These are phyloP conservation scores for Fagopyrum esculentum DNA, from an alignment of 148 eudicot species.

Conservation along the genomic window DNA sequence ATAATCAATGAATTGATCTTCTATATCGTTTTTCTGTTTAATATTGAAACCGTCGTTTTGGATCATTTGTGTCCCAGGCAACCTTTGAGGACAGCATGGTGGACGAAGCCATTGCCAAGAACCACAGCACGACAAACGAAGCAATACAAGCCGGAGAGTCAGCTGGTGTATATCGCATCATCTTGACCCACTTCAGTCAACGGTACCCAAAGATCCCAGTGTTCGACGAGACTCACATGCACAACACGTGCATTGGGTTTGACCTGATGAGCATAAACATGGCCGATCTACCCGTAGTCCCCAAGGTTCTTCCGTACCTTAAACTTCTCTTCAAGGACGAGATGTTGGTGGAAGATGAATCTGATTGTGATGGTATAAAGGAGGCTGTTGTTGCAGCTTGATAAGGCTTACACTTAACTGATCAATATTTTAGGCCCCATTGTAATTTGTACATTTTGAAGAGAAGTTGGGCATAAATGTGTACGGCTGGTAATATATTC, in stretches of 20 bases:
- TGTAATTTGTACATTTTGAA: neutral
- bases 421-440: too few species aligned
- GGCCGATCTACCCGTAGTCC: conserved; percentile 74
- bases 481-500: too few species aligned
- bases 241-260: conserved; percentile 77
- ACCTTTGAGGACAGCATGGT: conserved; percentile 83
- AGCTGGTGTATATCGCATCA: conserved; percentile 76
- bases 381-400: conserved; percentile 26
- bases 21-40: neutral
- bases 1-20: neutral
- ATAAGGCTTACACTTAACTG: neutral
- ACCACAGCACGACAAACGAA: conserved; percentile 90
- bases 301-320: conserved; percentile 65
- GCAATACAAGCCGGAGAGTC: conserved; percentile 75
- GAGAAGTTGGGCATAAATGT: too few species aligned
- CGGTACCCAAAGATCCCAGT: conserved; percentile 93
- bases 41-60: neutral
- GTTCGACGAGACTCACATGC: conserved; percentile 68
- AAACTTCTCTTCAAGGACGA: conserved; percentile 66
- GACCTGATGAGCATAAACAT: conserved; percentile 92
- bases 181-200: conserved; percentile 96
- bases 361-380: conserved; percentile 35
- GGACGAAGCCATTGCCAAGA: conserved; percentile 85
- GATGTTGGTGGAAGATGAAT: conserved; percentile 67
- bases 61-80: conserved; percentile 36